phyloP scores from a whole-genome alignment of 176 grass and related monocot genomes.

The Musa schizocarpa region DNA sequence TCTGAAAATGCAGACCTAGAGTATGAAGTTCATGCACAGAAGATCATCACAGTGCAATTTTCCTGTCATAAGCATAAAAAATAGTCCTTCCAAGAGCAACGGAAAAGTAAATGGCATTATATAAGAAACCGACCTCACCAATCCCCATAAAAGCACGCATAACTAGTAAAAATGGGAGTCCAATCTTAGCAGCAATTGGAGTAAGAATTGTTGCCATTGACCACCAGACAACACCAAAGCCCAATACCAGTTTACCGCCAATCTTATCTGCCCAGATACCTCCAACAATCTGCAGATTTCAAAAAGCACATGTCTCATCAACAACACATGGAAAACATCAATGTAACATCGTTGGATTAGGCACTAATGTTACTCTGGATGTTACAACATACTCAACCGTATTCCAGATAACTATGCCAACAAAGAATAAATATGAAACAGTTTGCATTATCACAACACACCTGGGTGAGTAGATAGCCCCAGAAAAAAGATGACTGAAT shows the following conservation, averaged over 20 bases:
- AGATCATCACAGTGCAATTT: not conserved
- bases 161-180: slow-evolving; percentile 69
- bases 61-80: not conserved
- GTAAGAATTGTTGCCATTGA: slow-evolving; percentile 86
- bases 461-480: slow-evolving; percentile 98
- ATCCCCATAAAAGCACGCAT: slow-evolving; percentile 97
- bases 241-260: slow-evolving; percentile 81
- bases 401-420: not conserved
- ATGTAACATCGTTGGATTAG: not conserved
- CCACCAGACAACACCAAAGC: slow-evolving; percentile 96
- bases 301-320: not conserved
- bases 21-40: not conserved
- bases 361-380: not conserved
- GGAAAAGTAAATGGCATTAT: not conserved
- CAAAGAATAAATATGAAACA: not conserved
- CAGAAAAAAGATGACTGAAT: slow-evolving; percentile 99
- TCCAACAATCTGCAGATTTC: slow-evolving; percentile 62
- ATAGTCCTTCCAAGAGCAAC: not conserved
- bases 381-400: not conserved
- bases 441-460: slow-evolving; percentile 21
- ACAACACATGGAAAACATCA: not conserved
- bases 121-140: slow-evolving; percentile 67
- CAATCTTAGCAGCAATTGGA: slow-evolving; percentile 79
- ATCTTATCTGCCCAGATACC: slow-evolving; percentile 93
- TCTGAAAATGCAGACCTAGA: not conserved